These are phyloP conservation scores for Ogataea ganodermae DNA, from an alignment of 805 yeast genomes.

Conservation along the genomic window DNA sequence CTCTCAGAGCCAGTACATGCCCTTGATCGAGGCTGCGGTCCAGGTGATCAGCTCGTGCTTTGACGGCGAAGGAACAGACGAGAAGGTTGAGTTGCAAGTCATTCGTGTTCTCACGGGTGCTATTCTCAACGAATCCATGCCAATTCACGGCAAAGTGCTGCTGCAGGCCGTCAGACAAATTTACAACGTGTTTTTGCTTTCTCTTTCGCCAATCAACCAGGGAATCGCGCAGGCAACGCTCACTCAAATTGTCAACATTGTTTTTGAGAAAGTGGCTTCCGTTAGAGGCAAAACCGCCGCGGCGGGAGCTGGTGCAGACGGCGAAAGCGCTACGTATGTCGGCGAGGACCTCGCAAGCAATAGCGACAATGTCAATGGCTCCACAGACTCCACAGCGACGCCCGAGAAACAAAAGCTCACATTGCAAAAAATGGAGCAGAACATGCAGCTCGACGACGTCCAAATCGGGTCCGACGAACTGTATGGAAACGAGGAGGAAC, in stretches of 20 bases:
- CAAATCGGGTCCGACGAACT: constrained; percentile 48
- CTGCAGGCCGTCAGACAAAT: constrained; percentile 91
- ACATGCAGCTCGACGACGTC: constrained; percentile 53
- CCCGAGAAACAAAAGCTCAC: constrained; percentile 42
- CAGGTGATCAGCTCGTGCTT: constrained; percentile 83
- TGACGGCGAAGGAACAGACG: constrained; percentile 91
- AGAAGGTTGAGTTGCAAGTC: constrained; percentile 86
- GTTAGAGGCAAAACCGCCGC: constrained; percentile 10
- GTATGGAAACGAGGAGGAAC: constrained; percentile 59
- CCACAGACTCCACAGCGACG: constrained; percentile 1
- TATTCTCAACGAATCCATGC: constrained; percentile 73
- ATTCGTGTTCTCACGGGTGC: constrained; percentile 90
- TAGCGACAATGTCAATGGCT: neutral
- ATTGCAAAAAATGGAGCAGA: constrained; percentile 56
- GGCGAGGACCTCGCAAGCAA: constrained; percentile 5
- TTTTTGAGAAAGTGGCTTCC: constrained; percentile 66
- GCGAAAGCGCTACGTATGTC: neutral
- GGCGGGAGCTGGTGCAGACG: constrained; percentile 1
- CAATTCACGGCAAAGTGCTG: constrained; percentile 87
- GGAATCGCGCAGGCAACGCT: constrained; percentile 93
- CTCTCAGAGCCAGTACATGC: constrained; percentile 40
- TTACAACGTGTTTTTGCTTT: constrained; percentile 86
- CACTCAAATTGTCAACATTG: constrained; percentile 84
- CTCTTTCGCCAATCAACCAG: constrained; percentile 81
- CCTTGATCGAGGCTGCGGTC: constrained; percentile 77